Evolutionary conservation across 768 basidiomycete genomes (phyloP).

Genomic region (Xerocomellus chrysenteron): DNA sequence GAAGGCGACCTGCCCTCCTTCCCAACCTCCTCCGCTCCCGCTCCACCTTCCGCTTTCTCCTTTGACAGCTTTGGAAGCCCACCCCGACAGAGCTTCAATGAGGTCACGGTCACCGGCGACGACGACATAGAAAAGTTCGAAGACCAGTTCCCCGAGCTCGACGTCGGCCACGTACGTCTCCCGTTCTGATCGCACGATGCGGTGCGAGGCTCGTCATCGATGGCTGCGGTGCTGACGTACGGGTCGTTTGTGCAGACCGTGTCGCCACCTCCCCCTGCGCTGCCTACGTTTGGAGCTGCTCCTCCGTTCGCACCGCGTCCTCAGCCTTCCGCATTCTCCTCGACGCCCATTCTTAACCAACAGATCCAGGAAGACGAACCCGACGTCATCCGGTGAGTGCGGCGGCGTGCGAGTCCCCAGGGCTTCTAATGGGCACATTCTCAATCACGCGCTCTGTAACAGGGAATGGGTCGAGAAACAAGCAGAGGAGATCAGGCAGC

Average conservation of each 20-base stretch:
- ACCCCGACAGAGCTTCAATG: conserved; percentile 39
- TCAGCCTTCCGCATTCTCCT: conserved; percentile 65
- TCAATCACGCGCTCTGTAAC: conserved; percentile 1
- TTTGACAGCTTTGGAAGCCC: conserved; percentile 64
- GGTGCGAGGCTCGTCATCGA: conserved; percentile 13
- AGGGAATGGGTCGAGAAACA: conserved; percentile 91
- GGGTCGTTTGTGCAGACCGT: conserved; percentile 27
- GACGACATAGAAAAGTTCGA: conserved; percentile 87
- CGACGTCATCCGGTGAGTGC: conserved; percentile 73
- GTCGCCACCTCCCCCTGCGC: conserved; percentile 29
- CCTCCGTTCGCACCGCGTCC: conserved; percentile 75
- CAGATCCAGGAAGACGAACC: conserved; percentile 76
- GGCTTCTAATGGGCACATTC: neutral
- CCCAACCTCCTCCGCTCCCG: conserved; percentile 21
- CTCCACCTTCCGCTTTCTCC: conserved; percentile 50
- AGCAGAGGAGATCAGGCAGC: conserved; percentile 73
- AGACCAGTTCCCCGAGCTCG: conserved; percentile 81
- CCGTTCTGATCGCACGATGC: neutral
- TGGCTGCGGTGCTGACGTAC: neutral
- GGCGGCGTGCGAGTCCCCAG: too few relatives aligned
- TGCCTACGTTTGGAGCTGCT: conserved; percentile 46
- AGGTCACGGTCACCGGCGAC: conserved; percentile 80
- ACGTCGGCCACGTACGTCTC: conserved; percentile 43
- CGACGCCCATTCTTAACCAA: conserved; percentile 73
- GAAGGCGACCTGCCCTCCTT: conserved; percentile 52